Base-by-base conservation (phyloP, 108 stramenopile genomes). In the Cyclotella cryptica region DNA sequence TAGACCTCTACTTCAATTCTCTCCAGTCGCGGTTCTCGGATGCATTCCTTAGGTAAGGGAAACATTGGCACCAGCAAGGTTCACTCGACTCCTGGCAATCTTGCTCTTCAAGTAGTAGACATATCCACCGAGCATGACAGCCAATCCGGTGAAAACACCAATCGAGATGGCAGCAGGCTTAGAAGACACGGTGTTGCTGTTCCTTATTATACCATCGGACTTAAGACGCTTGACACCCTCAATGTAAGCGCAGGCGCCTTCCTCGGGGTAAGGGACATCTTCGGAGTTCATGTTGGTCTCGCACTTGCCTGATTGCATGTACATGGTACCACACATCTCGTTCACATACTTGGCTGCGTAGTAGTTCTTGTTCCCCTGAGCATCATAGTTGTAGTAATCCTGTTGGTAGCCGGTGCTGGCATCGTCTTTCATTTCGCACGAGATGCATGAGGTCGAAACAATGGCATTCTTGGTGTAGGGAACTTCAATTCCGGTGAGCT, bases 181-280 rank as follows among this genome's bases (percentile, higher is more conserved):
- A 79, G 83, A 85, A 73, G 87, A 85, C 21, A 80, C 45, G 35
- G 64, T 79, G 41, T 83, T 78, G 30, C 88, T 71, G 26, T 85
- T 85, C 75, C 93, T 86, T 72, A 95, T 95, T 65, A 95, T 90
- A 75, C 93, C 93, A 77, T 95, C 91, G 15, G 74, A 80, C 45
- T 86, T 89, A 64, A 95, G 84, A 69, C 89, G 73, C 80, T 95
- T 95, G 74, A 95, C 89, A 24, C 93, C 90, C 67, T 91, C 89
- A 54, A 95, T 90, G 88, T 91, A 95, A 29, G 84, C 80, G 71
- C 93, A 95, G 10, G 93, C 89, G 24, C 84, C 86, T 59, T 91
- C 90, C 55, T 92, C 92, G 69, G 91, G 88, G 80, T 92, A 91
- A 69, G 84, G 84, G 27, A 92, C 79, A 59, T 72, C 72, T 15